phyloP scores from a whole-genome alignment of 2,329 filamentous ascomycete genomes.

The Colletotrichum paranaense region DNA sequence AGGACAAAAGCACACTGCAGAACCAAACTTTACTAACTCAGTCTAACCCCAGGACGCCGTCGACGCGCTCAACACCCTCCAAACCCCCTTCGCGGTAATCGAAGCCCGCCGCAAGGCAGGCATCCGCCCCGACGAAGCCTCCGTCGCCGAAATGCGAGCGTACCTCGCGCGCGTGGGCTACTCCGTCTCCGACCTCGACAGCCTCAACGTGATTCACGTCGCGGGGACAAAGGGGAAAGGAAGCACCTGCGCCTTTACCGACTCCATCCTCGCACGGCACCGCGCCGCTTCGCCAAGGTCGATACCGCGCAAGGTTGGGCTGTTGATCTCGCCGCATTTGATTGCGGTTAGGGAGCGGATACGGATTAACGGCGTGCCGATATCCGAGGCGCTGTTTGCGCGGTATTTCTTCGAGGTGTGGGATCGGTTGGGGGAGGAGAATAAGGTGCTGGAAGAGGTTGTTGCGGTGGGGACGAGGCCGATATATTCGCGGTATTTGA shows the following conservation, averaged over 20 bases:
- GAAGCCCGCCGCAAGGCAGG: constrained; percentile 83
- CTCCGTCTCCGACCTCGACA: constrained; percentile 48
- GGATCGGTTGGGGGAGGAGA: constrained; percentile 66
- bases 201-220: constrained; percentile 76
- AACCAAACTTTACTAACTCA: background rate
- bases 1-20: background rate
- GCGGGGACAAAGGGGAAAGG: constrained; percentile 97
- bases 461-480: constrained; percentile 77
- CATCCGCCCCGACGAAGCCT: constrained; percentile 73
- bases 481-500: constrained; percentile 92
- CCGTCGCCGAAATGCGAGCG: constrained; percentile 76
- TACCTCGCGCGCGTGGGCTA: constrained; percentile 66
- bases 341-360: constrained; percentile 88
- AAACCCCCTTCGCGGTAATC: constrained; percentile 86
- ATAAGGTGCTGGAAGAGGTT: constrained; percentile 52
- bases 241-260: constrained; percentile 86
- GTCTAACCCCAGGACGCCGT: constrained; percentile 79
- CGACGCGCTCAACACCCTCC: constrained; percentile 86
- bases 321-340: constrained; percentile 89
- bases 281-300: constrained; percentile 31
- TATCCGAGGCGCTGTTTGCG: constrained; percentile 77
- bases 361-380: constrained; percentile 77
- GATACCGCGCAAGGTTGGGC: constrained; percentile 65
- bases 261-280: constrained; percentile 71
- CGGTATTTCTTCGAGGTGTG: constrained; percentile 87